Evolutionary conservation across 371 early-diverging fungal genomes (phyloP).

Genomic region (Mortierella sp.): DNA sequence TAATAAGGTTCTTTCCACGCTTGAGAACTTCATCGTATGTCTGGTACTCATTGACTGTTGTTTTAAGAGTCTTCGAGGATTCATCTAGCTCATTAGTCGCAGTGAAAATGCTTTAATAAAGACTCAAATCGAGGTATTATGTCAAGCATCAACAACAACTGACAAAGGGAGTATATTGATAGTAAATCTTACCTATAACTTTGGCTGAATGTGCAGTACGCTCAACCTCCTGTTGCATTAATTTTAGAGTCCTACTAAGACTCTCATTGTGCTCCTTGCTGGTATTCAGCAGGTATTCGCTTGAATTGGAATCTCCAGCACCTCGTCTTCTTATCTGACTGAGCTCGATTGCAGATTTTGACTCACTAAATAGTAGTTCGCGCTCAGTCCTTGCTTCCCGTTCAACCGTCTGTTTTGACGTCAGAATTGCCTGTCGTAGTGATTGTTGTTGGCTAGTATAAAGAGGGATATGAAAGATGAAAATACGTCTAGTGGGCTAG

Average conservation of each 20-base stretch:
- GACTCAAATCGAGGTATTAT: no score
- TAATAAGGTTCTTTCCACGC: slow-evolving; percentile 73
- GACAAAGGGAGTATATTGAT: not conserved
- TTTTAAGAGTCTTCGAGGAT: slow-evolving; percentile 68
- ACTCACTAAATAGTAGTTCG: slow-evolving; percentile 66
- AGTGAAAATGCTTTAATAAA: no score
- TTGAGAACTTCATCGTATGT: slow-evolving; percentile 70
- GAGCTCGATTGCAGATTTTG: slow-evolving; percentile 51
- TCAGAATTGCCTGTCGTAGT: slow-evolving; percentile 68
- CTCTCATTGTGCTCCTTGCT: slow-evolving; percentile 50
- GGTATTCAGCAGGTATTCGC: slow-evolving; percentile 55
- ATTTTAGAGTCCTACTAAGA: slow-evolving; percentile 73
- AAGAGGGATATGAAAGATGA: not conserved
- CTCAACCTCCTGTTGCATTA: slow-evolving; percentile 84
- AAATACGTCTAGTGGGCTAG: not conserved
- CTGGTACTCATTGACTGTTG: slow-evolving; percentile 72
- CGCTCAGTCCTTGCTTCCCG: slow-evolving; percentile 66
- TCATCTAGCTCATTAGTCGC: slow-evolving; percentile 62
- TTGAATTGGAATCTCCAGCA: slow-evolving; percentile 58
- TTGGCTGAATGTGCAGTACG: slow-evolving; percentile 73
- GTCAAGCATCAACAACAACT: no score
- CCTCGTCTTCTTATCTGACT: slow-evolving; percentile 49
- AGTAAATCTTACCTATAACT: slow-evolving; percentile 67
- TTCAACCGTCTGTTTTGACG: slow-evolving; percentile 70
- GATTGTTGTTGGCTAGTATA: slow-evolving; percentile 62